Evolutionary conservation across 192 early-diverging fungal genomes (phyloP).

Genomic region (Backusella sp.): DNA sequence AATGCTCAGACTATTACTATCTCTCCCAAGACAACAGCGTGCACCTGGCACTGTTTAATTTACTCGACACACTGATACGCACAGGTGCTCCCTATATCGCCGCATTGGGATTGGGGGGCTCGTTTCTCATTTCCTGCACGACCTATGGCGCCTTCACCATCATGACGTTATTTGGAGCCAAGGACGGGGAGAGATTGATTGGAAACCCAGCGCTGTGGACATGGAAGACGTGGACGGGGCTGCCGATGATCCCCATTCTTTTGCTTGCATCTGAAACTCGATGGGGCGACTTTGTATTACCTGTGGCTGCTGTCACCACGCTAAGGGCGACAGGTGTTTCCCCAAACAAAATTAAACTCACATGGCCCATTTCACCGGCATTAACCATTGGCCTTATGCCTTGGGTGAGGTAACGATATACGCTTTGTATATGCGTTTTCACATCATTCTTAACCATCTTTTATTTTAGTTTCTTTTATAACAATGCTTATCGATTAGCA

Average conservation of each 20-base stretch:
- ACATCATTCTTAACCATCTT: neutral
- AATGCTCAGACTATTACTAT: constrained; percentile 62
- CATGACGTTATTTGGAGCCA: constrained; percentile 61
- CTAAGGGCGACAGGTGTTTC: constrained; percentile 34
- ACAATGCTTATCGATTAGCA: constrained; percentile 3
- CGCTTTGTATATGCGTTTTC: too few species aligned
- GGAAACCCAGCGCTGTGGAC: constrained; percentile 56
- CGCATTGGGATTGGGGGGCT: constrained; percentile 58
- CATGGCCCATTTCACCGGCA: constrained; percentile 62
- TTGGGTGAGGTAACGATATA: constrained; percentile 52
- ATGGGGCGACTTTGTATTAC: constrained; percentile 57
- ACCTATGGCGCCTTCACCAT: constrained; percentile 69
- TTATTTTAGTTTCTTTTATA: constrained; percentile 12
- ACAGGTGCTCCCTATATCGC: constrained; percentile 62
- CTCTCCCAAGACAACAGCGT: constrained; percentile 55
- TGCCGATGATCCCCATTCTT: constrained; percentile 50
- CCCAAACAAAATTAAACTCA: constrained; percentile 51
- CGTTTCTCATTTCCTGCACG: constrained; percentile 60
- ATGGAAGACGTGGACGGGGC: constrained; percentile 59
- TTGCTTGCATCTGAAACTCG: constrained; percentile 62
- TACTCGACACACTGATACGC: constrained; percentile 54
- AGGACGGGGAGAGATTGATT: constrained; percentile 58
- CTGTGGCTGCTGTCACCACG: constrained; percentile 58
- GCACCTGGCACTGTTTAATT: constrained; percentile 50
- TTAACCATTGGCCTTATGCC: constrained; percentile 61